These are phyloP conservation scores for Pterulicium gracile DNA, from an alignment of 1,284 basidiomycete species.

Conservation along the genomic window DNA sequence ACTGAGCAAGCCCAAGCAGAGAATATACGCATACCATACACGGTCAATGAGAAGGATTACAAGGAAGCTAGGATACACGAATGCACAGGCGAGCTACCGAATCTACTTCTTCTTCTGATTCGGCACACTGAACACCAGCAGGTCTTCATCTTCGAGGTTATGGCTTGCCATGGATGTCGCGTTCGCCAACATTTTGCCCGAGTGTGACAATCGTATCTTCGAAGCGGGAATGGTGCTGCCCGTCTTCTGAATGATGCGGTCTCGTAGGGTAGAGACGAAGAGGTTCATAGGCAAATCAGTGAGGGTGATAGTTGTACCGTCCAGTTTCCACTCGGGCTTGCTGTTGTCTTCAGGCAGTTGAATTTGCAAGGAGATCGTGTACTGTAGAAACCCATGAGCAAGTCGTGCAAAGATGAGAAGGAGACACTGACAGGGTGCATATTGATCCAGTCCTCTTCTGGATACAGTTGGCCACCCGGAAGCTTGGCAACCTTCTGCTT, in stretches of 20 bases:
- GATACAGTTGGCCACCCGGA: conserved; percentile 69
- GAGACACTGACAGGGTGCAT: conserved; percentile 64
- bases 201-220: conserved; percentile 67
- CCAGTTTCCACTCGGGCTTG: conserved; percentile 86
- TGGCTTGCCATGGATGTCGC: conserved; percentile 72
- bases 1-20: too few species aligned
- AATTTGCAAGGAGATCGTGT: conserved; percentile 75
- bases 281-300: conserved; percentile 74
- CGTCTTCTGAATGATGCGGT: conserved; percentile 70
- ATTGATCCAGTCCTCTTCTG: conserved; percentile 80
- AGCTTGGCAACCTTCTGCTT: conserved; percentile 74
- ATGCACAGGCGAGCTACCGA: background rate
- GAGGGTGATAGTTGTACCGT: conserved; percentile 68
- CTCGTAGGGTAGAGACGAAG: conserved; percentile 78
- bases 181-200: conserved; percentile 80
- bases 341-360: conserved; percentile 74
- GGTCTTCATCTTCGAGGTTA: conserved; percentile 85
- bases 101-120: conserved; percentile 65
- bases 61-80: conserved; percentile 3
- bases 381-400: too few species aligned
- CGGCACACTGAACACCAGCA: conserved; percentile 64
- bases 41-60: background rate
- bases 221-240: conserved; percentile 71
- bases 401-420: background rate
- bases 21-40: too few species aligned